These are phyloP conservation scores for Helotiales sp. DNA, from an alignment of 2,329 filamentous ascomycete genomes.

Conservation along the genomic window DNA sequence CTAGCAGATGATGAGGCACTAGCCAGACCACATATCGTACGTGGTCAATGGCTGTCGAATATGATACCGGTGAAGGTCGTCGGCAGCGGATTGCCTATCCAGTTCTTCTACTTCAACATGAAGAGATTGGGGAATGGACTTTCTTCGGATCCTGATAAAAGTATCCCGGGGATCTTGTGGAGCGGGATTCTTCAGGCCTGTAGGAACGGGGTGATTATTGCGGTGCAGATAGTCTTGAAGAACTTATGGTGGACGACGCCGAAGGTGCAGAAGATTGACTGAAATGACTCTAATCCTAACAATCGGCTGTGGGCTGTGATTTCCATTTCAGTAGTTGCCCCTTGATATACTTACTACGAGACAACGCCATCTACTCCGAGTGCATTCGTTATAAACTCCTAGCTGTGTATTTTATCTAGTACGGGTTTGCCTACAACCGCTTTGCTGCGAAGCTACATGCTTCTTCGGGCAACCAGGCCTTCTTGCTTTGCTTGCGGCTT, in stretches of 20 bases:
- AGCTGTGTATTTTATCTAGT: no score
- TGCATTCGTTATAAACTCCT: background rate
- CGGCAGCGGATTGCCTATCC: slow-evolving; percentile 41
- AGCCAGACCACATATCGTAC: slow-evolving; percentile 40
- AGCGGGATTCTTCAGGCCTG: background rate
- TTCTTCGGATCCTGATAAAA: slow-evolving; percentile 41
- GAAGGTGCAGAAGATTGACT: slow-evolving; percentile 10
- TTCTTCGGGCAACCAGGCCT: no score
- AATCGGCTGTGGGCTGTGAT: background rate
- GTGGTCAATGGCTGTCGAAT: slow-evolving; percentile 43
- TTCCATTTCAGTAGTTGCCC: background rate
- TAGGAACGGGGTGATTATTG: background rate
- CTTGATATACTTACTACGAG: no score
- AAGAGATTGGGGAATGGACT: slow-evolving; percentile 40
- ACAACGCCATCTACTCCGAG: background rate
- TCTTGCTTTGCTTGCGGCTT: no score
- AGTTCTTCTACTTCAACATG: slow-evolving; percentile 47
- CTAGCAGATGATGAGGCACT: slow-evolving; percentile 34
- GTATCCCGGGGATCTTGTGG: slow-evolving; percentile 32
- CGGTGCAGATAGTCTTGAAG: background rate
- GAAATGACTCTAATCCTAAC: background rate
- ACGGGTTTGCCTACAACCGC: no score
- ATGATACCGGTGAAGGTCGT: slow-evolving; percentile 43
- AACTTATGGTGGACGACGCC: background rate
- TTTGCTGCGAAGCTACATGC: no score